Evolutionary conservation across 2,329 filamentous ascomycete genomes (phyloP).

Genomic region (Stagonosporopsis vannaccii): DNA sequence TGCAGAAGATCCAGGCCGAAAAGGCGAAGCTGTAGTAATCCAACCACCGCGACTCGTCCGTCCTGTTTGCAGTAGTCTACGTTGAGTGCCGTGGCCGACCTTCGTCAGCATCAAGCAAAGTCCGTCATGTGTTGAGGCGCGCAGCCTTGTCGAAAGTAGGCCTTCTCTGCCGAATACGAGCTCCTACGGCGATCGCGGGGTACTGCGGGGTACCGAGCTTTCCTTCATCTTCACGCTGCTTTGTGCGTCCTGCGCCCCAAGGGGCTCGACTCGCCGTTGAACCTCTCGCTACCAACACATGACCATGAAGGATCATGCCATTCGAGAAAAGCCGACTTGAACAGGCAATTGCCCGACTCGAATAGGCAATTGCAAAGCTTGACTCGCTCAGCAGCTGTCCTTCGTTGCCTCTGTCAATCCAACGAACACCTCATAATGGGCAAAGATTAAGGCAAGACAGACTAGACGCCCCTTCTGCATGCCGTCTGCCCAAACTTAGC

Average conservation of each 20-base stretch:
- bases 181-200: constrained; percentile 4
- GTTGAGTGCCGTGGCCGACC: neutral
- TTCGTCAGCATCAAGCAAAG: neutral
- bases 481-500: neutral
- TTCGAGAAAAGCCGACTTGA: neutral
- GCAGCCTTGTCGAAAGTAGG: constrained; percentile 1
- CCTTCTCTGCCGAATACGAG: neutral
- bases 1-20: constrained; percentile 37
- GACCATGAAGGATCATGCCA: neutral
- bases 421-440: too few relatives aligned
- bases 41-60: neutral
- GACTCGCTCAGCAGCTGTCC: too few relatives aligned
- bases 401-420: too few relatives aligned
- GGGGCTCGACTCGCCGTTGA: neutral
- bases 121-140: neutral
- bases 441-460: neutral
- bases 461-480: neutral
- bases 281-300: neutral
- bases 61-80: neutral
- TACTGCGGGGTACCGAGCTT: constrained; percentile 1
- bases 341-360: neutral
- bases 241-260: neutral
- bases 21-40: constrained; percentile 37
- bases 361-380: neutral
- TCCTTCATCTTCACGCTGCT: neutral